These are phyloP conservation scores for Serendipita vermifera DNA, from an alignment of 768 basidiomycete genomes.

Conservation along the genomic window DNA sequence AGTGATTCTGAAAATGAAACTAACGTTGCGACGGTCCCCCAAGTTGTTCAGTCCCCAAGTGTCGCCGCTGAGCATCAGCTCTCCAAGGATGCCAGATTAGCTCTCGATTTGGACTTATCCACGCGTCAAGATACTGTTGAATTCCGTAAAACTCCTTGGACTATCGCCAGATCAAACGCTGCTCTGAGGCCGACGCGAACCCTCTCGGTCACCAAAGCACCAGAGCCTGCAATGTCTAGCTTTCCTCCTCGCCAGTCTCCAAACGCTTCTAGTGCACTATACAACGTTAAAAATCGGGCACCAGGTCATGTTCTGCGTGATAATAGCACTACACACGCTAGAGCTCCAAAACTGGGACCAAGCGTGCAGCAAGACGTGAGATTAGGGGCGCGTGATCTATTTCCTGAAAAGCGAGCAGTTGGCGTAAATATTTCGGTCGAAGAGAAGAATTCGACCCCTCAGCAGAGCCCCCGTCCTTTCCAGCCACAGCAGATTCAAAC, in stretches of 20 bases:
- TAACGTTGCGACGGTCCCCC: neutral
- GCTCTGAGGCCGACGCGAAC: neutral
- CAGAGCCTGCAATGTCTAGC: neutral
- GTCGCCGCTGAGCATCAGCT: neutral
- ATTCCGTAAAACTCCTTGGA: slow-evolving; percentile 5
- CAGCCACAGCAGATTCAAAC: too few relatives aligned
- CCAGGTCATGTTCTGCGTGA: neutral
- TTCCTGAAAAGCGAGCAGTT: too few relatives aligned
- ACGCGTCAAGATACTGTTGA: slow-evolving; percentile 4
- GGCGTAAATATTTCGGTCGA: too few relatives aligned
- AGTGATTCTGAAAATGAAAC: neutral
- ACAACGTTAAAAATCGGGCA: neutral
- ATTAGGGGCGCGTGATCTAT: too few relatives aligned
- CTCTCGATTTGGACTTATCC: neutral
- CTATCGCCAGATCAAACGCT: slow-evolving; percentile 1
- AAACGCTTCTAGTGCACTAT: neutral
- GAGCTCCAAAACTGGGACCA: too few relatives aligned
- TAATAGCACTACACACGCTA: neutral
- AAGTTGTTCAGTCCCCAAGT: neutral
- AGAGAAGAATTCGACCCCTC: too few relatives aligned
- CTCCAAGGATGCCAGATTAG: neutral
- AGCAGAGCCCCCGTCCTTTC: too few relatives aligned
- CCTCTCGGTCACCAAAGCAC: neutral
- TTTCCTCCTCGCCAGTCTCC: neutral
- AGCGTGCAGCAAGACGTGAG: too few relatives aligned